These are phyloP conservation scores for Boletus vermiculosoides DNA, from an alignment of 768 basidiomycete genomes.

Conservation along the genomic window DNA sequence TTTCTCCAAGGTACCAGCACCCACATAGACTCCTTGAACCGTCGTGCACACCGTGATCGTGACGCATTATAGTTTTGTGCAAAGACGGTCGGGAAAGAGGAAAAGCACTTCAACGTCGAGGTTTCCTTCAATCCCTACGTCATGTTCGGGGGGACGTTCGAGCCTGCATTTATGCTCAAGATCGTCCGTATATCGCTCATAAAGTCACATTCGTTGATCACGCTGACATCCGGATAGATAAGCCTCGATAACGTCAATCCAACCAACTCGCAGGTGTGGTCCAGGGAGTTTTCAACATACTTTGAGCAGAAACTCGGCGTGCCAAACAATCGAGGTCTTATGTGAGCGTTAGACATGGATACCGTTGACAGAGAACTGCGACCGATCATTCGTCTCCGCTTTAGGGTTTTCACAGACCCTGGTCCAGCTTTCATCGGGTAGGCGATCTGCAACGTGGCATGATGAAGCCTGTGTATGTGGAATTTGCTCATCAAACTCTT, in stretches of 20 bases:
- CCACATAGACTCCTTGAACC: not conserved
- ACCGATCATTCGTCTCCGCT: not conserved
- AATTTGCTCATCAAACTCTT: not conserved
- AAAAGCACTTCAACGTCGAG: slow-evolving; percentile 51
- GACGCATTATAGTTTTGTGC: slow-evolving; percentile 46
- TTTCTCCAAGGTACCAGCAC: slow-evolving; percentile 51
- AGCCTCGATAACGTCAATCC: slow-evolving; percentile 57
- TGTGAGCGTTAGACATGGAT: slow-evolving; percentile 36
- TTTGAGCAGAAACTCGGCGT: slow-evolving; percentile 54
- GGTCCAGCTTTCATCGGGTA: slow-evolving; percentile 28
- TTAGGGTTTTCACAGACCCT: slow-evolving; percentile 28
- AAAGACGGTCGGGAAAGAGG: slow-evolving; percentile 52
- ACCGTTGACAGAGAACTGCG: not conserved
- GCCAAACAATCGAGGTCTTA: slow-evolving; percentile 55
- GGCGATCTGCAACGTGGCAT: not conserved
- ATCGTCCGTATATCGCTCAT: slow-evolving; percentile 44
- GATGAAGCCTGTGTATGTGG: too few relatives aligned
- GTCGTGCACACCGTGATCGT: not conserved
- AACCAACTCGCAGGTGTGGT: slow-evolving; percentile 48
- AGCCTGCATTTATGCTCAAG: slow-evolving; percentile 59
- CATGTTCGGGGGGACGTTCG: slow-evolving; percentile 59
- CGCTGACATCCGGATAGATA: slow-evolving; percentile 35
- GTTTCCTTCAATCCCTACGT: slow-evolving; percentile 59
- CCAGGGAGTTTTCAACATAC: slow-evolving; percentile 53
- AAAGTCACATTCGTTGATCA: not conserved